Percentiles rank a stretch among this genome's conserved stretches.
Evolutionary conservation across 108 stramenopile species (phyloP).

Genomic region (Cylindrotheca fusiformis): DNA sequence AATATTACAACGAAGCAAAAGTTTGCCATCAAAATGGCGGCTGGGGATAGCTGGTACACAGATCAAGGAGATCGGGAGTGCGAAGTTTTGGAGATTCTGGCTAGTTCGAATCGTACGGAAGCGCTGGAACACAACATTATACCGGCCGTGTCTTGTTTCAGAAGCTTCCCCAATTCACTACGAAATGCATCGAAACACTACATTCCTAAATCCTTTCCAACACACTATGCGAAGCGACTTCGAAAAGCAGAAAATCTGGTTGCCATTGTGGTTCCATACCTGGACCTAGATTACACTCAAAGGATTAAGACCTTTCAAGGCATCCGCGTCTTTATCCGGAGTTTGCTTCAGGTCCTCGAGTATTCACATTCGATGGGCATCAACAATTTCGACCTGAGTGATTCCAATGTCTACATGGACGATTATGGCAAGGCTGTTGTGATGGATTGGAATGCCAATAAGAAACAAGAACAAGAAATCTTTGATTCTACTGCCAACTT

Average conservation of each 20-base stretch:
- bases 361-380: constrained; percentile 1
- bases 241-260: background rate
- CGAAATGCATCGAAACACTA: background rate
- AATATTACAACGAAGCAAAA: background rate
- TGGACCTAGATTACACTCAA: background rate
- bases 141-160: background rate
- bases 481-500: constrained; percentile 3
- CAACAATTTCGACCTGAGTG: background rate
- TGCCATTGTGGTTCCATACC: background rate
- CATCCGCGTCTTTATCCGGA: background rate
- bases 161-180: background rate
- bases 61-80: background rate
- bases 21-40: background rate
- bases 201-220: background rate
- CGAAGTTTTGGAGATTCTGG: background rate
- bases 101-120: background rate
- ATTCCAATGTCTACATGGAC: background rate
- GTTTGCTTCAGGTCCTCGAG: background rate
- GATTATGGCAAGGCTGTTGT: constrained; percentile 1
- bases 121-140: background rate
- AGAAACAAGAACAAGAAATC: background rate
- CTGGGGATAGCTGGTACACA: background rate
- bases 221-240: background rate
- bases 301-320: background rate
- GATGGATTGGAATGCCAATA: constrained; percentile 4